phyloP scores from a whole-genome alignment of 768 basidiomycete genomes.

The Leccinum arenicola region DNA sequence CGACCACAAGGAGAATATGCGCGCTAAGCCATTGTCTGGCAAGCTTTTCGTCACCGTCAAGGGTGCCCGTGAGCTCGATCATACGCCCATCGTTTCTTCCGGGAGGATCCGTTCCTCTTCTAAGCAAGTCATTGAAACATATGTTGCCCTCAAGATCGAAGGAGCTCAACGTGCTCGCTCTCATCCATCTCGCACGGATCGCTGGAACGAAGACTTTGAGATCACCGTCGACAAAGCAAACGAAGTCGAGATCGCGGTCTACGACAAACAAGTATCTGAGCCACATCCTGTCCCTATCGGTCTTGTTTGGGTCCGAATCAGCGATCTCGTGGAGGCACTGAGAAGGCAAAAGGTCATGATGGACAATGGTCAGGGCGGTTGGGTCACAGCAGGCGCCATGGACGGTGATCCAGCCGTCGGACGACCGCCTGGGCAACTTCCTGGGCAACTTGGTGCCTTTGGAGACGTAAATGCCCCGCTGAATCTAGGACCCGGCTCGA shows the following conservation, averaged over 20 bases:
- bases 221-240: conserved; percentile 97
- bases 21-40: conserved; percentile 92
- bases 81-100: conserved; percentile 69
- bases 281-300: conserved; percentile 86
- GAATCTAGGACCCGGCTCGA: conserved; percentile 32
- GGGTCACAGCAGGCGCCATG: conserved; percentile 96
- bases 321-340: conserved; percentile 90
- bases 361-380: conserved; percentile 84
- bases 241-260: conserved; percentile 95
- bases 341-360: conserved; percentile 87
- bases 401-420: conserved; percentile 52
- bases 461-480: conserved; percentile 45
- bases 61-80: conserved; percentile 91
- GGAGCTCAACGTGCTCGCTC: conserved; percentile 90
- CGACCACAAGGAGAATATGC: conserved; percentile 88
- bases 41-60: conserved; percentile 86
- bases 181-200: conserved; percentile 89
- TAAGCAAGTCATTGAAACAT: conserved; percentile 77
- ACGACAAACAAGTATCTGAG: conserved; percentile 86
- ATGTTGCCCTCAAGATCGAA: conserved; percentile 94
- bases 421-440: conserved; percentile 49
- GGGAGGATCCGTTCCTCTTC: conserved; percentile 72
- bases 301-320: conserved; percentile 91
- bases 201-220: conserved; percentile 98
- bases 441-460: conserved; percentile 48